Evolutionary conservation across 371 early-diverging fungal genomes (phyloP).

Genomic region (Mucor irregularis): DNA sequence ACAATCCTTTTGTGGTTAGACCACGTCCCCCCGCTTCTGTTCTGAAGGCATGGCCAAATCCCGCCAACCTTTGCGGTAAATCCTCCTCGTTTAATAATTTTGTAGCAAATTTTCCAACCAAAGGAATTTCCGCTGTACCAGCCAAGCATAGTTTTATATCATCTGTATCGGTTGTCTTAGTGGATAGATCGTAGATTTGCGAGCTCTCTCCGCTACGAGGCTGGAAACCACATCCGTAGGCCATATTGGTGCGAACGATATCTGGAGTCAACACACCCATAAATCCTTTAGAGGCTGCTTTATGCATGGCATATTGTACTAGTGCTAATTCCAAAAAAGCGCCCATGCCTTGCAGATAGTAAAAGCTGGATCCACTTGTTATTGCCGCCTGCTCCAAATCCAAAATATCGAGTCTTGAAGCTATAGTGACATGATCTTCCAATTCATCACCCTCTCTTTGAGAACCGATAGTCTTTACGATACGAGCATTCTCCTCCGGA

Average conservation of each 20-base stretch:
- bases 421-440: constrained; percentile 73
- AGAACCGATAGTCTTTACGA: constrained; percentile 51
- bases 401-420: constrained; percentile 63
- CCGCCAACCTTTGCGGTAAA: constrained; percentile 75
- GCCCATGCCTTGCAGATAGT: constrained; percentile 83
- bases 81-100: constrained; percentile 55
- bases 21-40: constrained; percentile 90
- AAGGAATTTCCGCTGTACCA: constrained; percentile 92
- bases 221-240: constrained; percentile 90
- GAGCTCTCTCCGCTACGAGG: constrained; percentile 76
- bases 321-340: constrained; percentile 87
- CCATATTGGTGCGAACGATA: constrained; percentile 76
- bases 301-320: constrained; percentile 83
- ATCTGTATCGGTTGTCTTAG: constrained; percentile 29
- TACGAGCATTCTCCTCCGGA: constrained; percentile 57
- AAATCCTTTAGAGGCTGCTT: constrained; percentile 75
- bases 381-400: constrained; percentile 86
- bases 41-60: constrained; percentile 83
- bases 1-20: constrained; percentile 82
- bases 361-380: constrained; percentile 86
- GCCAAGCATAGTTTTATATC: constrained; percentile 64
- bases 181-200: constrained; percentile 78
- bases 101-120: constrained; percentile 83
- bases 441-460: constrained; percentile 29
- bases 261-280: constrained; percentile 83